A percentile compares a stretch with the other conserved stretches of the same genome.
These are phyloP conservation scores for Tylopilus sp. DNA, from an alignment of 1,284 basidiomycete species.

Conservation along the genomic window DNA sequence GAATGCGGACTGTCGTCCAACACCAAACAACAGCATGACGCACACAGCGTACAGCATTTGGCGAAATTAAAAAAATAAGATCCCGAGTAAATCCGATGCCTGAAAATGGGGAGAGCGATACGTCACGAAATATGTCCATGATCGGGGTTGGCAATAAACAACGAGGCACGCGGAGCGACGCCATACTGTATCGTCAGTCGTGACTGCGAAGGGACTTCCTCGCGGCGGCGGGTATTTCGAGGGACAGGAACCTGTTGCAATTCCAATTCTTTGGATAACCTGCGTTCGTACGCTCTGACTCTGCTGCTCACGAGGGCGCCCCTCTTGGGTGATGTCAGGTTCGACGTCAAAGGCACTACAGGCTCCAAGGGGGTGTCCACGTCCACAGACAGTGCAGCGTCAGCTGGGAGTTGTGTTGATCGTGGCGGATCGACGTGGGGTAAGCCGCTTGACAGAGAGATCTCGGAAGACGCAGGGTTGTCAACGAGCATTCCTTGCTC, in stretches of 20 bases:
- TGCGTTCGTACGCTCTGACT: constrained; percentile 41
- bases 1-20: constrained; percentile 5
- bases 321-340: neutral
- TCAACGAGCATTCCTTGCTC: constrained; percentile 19
- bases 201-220: constrained; percentile 30
- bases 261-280: constrained; percentile 33
- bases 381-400: neutral
- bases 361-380: constrained; percentile 1
- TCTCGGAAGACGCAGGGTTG: constrained; percentile 9
- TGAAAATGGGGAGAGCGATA: neutral
- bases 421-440: constrained; percentile 16
- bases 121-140: constrained; percentile 16
- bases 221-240: constrained; percentile 31
- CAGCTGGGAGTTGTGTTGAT: constrained; percentile 1
- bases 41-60: constrained; percentile 3
- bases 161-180: constrained; percentile 41
- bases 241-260: constrained; percentile 12
- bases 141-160: constrained; percentile 54
- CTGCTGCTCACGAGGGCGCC: constrained; percentile 33
- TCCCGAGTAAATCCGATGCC: constrained; percentile 4
- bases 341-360: neutral
- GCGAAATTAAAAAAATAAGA: neutral
- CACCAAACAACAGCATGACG: constrained; percentile 9
- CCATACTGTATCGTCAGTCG: constrained; percentile 41
- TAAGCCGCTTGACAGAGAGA: constrained; percentile 9